These are phyloP conservation scores for Arctium minus DNA, from an alignment of 129 eudicot genomes.

Conservation along the genomic window DNA sequence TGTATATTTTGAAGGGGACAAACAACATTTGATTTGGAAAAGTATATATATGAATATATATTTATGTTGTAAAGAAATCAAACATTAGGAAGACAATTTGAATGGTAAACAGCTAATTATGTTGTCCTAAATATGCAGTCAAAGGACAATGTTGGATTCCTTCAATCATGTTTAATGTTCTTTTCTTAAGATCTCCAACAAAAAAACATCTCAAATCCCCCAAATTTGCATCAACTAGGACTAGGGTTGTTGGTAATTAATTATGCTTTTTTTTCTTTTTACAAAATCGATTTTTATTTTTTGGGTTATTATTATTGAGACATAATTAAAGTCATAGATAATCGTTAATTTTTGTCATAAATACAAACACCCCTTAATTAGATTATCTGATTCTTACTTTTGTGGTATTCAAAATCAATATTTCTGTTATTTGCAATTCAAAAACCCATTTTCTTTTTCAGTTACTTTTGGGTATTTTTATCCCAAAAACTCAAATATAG, in stretches of 20 bases:
- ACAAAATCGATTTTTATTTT: neutral
- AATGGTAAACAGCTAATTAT: slow-evolving; percentile 28
- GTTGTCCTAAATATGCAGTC: slow-evolving; percentile 36
- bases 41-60: neutral
- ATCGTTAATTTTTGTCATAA: neutral
- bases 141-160: slow-evolving; percentile 43
- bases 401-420: neutral
- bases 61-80: neutral
- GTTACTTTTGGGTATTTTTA: neutral
- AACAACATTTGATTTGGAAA: neutral
- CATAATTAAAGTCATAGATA: neutral
- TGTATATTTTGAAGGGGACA: neutral
- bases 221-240: slow-evolving; percentile 22
- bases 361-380: neutral
- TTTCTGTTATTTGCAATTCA: neutral
- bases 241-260: slow-evolving; percentile 25
- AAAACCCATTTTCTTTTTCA: neutral
- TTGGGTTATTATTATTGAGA: neutral
- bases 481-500: neutral
- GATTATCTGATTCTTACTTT: neutral
- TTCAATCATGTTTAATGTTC: slow-evolving; percentile 30
- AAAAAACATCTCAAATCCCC: slow-evolving; percentile 19
- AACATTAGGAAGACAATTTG: slow-evolving; percentile 28
- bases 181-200: slow-evolving; percentile 27
- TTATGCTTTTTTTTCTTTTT: neutral